Base-by-base conservation (phyloP, 106 monocot genomes). In the Cymbidium sinense region DNA sequence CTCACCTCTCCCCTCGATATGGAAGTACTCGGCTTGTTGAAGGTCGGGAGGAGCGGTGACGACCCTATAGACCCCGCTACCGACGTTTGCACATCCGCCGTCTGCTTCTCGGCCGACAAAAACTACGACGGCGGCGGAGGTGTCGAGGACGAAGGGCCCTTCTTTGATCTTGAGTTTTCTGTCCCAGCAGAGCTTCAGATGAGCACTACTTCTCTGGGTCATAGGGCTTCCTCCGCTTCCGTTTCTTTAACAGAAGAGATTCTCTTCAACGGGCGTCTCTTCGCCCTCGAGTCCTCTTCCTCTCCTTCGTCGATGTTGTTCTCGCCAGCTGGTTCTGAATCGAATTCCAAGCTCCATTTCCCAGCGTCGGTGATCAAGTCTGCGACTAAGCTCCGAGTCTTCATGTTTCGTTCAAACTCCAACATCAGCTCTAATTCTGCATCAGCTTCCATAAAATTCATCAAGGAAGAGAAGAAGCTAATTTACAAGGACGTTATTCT, bases 401-500 rank as follows among this genome's bases (percentile, higher is more conserved):
- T 55, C 33, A 33, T 76, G 54, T 44, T 50, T n/a, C 75, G 75
- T 9, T 11, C 11, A 29, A 75, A 11, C 50, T 50, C 75, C 47
- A 47, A 13, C 47, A 47, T 2, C 47, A 47, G 47, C 52, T 30
- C 28, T 44, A 55, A 19, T 29, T 33, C 76, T 15, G n/a, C 51
- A 76, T 28, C 54, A 0, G 1, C 30, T 18, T 71, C 37, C 20
- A 29, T 71, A 21, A 33, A 76, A 17, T 34, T 34, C 54, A 33
- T 34, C 34, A 76, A 54, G 34, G 33, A 51, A 55, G 51, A 76
- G 31, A 67, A 23, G 15, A 67, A 33, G 31, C 67, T 67, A 13
- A 15, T 47, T 23, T 19, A 69, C 35, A 84, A 76, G 73, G 86
- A 84, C 19, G 35, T 81, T 0, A 72, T 89, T 21, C 81, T 84